Base-by-base conservation (phyloP, 2,329 filamentous ascomycete species). In the Exophiala calicioides region DNA sequence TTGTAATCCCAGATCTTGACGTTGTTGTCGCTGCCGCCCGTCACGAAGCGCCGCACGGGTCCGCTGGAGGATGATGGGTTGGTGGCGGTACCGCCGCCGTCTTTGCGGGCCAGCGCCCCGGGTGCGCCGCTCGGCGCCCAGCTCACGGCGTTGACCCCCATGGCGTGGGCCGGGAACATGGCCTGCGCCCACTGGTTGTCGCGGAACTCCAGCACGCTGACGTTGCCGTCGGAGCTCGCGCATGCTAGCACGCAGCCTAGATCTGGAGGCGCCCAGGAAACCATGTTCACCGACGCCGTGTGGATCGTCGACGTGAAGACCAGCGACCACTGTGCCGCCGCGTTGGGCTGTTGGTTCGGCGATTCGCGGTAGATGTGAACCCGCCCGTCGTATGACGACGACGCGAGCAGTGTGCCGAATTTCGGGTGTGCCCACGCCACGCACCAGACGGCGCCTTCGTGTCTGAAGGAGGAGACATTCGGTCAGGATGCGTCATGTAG, bases 381-480 rank as follows among this genome's bases (percentile, higher is more conserved):
- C 71, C 95, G 95, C 70, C 91, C 93, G 70, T 98, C 93, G 74
- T 96, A 98, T 58, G 88, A 89, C 40, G 90, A 88, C 53, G 89
- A 95, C 45, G 93, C 93, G 52, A 98, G 85, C 65, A 98, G 96
- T 68, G 91, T 96, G 74, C 93, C 93, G 70, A 94, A 97, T 68
- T 98, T 97, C 55, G 93, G 93, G 66, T 98, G 93, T 37, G 91
- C 90, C 93, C 93, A 98, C 61, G 90, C 86, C 49, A 97, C 88
- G 68, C 88, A 95, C 93, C 93, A 98, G 49, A 98, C 91, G 26
- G 93, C 90, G 55, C 91, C 91, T 70, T 98, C 93, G 67, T 98
- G 93, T 58, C 91, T 95, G 62, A 48, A 32, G 3, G 20, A 13
- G 8, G 19, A 23, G 21, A 2, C 12, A 19, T 10, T 21, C 15